Base-by-base conservation (phyloP, 768 basidiomycete genomes). In the Kwoniella dendrophila region DNA sequence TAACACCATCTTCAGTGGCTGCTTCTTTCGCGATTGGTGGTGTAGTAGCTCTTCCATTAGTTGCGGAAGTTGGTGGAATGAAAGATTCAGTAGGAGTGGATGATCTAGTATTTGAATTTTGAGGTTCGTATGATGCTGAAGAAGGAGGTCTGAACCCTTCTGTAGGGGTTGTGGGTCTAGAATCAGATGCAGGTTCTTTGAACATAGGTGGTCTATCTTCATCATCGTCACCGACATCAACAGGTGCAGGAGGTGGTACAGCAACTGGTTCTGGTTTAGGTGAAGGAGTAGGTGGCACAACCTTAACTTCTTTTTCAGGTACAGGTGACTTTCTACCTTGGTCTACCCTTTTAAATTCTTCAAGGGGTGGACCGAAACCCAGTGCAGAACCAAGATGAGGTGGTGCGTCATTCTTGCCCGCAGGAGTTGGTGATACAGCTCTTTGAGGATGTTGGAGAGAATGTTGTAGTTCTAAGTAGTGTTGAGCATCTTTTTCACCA, bases 401-500 rank as follows among this genome's bases (percentile, higher is more conserved):
- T 48, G 51, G 29, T 30, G 32, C 32, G 11, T 20, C 18, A n/a
- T 27, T 51, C 45, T 26, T 27, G n/a, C 32, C 34, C 5, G 22
- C 7, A 6, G 12, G 44, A 24, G 33, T 36, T 20, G 59, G 41
- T 16, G 44, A 44, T 7, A 6, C n/a, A 3, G 47, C 51, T 18
- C 33, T 26, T 4, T 14, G 85, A 43, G 83, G 82, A 66, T 87
- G 85, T 72, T 91, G 87, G 44, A 65, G 30, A 2, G 70, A 66
- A 44, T 69, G 61, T 45, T 78, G 79, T 34, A 86, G 86, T 14
- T 86, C 86, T 18, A 91, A 83, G 14, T 90, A 81, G 62, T 90
- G 87, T 63, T 85, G 83, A 2, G 86, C 81, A 64, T 92, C 88
- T 3, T 84, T 84, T 26, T 87, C 88, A 2, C 89, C 88, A 56